phyloP scores from a whole-genome alignment of 345 rosid species.

The Microthlaspi erraticum region DNA sequence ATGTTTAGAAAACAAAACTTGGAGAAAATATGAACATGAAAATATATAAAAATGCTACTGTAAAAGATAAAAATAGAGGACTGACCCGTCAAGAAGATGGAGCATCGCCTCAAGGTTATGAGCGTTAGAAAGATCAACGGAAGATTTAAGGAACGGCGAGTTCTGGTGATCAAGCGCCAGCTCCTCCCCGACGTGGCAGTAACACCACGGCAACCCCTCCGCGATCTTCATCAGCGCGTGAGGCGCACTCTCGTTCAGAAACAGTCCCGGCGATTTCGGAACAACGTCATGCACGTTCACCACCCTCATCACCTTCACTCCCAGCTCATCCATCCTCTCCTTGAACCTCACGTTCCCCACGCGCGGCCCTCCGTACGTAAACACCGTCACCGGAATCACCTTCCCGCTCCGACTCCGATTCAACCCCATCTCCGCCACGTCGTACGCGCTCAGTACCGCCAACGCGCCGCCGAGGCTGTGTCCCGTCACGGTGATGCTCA shows the following conservation, averaged over 20 bases:
- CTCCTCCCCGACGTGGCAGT: slow-evolving; percentile 82
- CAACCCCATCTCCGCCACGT: slow-evolving; percentile 66
- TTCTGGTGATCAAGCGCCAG: slow-evolving; percentile 61
- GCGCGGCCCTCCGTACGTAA: slow-evolving; percentile 73
- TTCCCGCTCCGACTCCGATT: slow-evolving; percentile 48
- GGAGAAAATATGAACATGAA: not conserved
- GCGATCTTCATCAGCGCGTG: slow-evolving; percentile 55
- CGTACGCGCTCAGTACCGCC: slow-evolving; percentile 79
- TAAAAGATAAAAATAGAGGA: not conserved
- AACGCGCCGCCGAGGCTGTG: slow-evolving; percentile 86
- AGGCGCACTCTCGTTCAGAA: slow-evolving; percentile 63
- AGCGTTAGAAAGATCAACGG: slow-evolving; percentile 53
- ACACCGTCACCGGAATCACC: slow-evolving; percentile 57
- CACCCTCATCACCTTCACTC: slow-evolving; percentile 80
- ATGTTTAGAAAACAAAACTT: not conserved
- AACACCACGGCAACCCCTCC: slow-evolving; percentile 75
- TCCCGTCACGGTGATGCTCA: slow-evolving; percentile 80
- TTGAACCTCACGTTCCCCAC: slow-evolving; percentile 77
- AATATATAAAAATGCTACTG: not conserved
- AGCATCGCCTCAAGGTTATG: slow-evolving; percentile 83
- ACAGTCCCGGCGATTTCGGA: slow-evolving; percentile 71
- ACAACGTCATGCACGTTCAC: slow-evolving; percentile 72
- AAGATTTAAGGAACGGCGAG: slow-evolving; percentile 72
- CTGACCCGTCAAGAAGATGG: slow-evolving; percentile 87
- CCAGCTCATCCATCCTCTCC: slow-evolving; percentile 59